Evolutionary conservation across 2,329 filamentous ascomycete species (phyloP), one percentile per base, ranked within the genome.

Genomic region (Furcasterigmium sp.): DNA sequence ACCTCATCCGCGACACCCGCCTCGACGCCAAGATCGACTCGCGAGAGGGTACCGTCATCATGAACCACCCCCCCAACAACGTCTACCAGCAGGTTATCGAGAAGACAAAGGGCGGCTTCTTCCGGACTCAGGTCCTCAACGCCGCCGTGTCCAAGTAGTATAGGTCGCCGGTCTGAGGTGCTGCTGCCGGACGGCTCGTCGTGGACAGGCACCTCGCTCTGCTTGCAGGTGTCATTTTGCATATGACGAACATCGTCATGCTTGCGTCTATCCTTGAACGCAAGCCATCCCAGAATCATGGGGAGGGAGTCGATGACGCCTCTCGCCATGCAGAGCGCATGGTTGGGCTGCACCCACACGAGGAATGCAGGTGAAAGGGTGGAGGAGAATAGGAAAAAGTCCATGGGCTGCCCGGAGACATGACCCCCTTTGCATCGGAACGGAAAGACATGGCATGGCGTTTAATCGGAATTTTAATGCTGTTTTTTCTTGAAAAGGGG

Each of bases 1-100:
- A 98, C 75, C 79, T 98, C 52, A 98, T 98, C 70, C 85, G 93
- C 51, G 93, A 98, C 70, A 98, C 93, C 19, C 82, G 91, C 50
- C 87, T 98, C 51, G 93, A 98, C 62, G 93, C 93, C 59, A 98
- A 98, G 82, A 97, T 97, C 63, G 93, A 98, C 72, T 96, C 95
- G 74, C 89, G 97, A 75, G 88, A 95, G 70, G 93, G 93, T 61
- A 97, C 93, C 43, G 93, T 98, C 42, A 83, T 97, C 56, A 98
- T 98, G 91, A 97, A 98, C 76, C 93, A 98, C 72, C 93, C 91
- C 41, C 91, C 93, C 50, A 93, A 94, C 74, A 95, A 90, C 51
- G 91, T 98, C 54, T 97, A 98, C 72, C 91, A 96, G 73, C 91
- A 98, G 70, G 93, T 98, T 59, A 98, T 98, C 61, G 93, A 98